Conservation (phyloP, 495 filamentous ascomycete genomes). For the Baudoinia panamericana region DNA sequence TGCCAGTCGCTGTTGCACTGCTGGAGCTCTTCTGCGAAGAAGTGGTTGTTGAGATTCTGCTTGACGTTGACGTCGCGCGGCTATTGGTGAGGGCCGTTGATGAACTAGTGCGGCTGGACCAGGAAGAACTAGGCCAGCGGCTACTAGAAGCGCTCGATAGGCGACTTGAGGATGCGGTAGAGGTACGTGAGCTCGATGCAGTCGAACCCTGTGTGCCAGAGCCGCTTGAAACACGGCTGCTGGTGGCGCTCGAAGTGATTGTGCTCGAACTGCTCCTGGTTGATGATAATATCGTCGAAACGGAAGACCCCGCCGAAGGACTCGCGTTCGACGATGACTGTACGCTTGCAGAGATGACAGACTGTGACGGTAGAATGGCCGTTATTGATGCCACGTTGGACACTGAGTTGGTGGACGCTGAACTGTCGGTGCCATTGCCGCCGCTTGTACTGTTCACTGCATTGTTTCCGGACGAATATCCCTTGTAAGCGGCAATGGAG, state of each 20-base stretch:
- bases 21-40: background rate
- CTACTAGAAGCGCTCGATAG: too few relatives aligned
- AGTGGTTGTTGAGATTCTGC: background rate
- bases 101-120: background rate
- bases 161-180: too few relatives aligned
- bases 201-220: background rate
- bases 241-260: background rate
- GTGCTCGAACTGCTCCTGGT: background rate
- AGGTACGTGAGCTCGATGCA: background rate
- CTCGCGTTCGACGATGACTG: background rate
- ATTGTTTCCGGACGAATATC: too few relatives aligned
- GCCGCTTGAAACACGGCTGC: background rate
- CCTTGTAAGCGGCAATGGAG: constrained; percentile 3
- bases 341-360: background rate
- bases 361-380: background rate
- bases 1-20: background rate
- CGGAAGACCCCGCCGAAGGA: background rate
- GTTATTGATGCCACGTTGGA: background rate
- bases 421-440: background rate
- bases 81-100: background rate
- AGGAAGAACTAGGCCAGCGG: too few relatives aligned
- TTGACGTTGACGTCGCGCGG: background rate
- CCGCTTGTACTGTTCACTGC: too few relatives aligned
- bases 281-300: background rate
- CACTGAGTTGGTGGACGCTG: background rate